phyloP scores from a whole-genome alignment of 306 rosid species.

The Aeschynomene evenia region DNA sequence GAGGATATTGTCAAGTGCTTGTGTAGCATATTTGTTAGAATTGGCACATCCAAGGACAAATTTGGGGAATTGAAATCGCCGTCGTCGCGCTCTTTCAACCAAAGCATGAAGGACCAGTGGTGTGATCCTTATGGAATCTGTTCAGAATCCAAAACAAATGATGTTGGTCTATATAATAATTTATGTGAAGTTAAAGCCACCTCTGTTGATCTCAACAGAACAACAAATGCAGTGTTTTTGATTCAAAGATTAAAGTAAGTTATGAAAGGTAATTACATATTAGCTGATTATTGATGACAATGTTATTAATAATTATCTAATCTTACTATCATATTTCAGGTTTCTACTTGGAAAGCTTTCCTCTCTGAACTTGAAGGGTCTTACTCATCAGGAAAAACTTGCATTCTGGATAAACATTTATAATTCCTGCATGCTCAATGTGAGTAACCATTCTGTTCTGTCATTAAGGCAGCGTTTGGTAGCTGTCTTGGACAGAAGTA shows the following conservation, averaged over 20 bases:
- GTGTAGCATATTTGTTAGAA: slow-evolving; percentile 63
- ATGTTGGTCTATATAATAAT: slow-evolving; percentile 67
- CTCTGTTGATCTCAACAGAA: slow-evolving; percentile 63
- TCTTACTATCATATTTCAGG: slow-evolving; percentile 42
- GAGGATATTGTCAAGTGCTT: slow-evolving; percentile 80
- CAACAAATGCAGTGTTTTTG: slow-evolving; percentile 56
- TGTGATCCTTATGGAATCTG: slow-evolving; percentile 72
- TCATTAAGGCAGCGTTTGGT: too few relatives aligned
- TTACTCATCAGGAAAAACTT: slow-evolving; percentile 87
- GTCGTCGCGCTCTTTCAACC: slow-evolving; percentile 27
- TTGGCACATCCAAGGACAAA: slow-evolving; percentile 61
- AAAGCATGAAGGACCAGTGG: slow-evolving; percentile 45
- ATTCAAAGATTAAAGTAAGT: slow-evolving; percentile 80
- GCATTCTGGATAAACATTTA: slow-evolving; percentile 96
- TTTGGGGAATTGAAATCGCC: slow-evolving; percentile 40
- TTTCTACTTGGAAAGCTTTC: slow-evolving; percentile 71
- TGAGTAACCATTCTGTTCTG: slow-evolving; percentile 38
- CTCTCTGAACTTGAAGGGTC: slow-evolving; percentile 75
- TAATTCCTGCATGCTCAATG: slow-evolving; percentile 89
- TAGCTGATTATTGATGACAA: slow-evolving; percentile 15
- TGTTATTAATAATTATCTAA: slow-evolving; percentile 12
- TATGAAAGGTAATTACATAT: neutral
- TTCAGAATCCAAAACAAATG: slow-evolving; percentile 49
- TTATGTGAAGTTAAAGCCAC: slow-evolving; percentile 59
- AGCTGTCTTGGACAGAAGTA: too few relatives aligned